Conservation (phyloP, 2,329 filamentous ascomycete species). For the Exophiala oligosperma region DNA sequence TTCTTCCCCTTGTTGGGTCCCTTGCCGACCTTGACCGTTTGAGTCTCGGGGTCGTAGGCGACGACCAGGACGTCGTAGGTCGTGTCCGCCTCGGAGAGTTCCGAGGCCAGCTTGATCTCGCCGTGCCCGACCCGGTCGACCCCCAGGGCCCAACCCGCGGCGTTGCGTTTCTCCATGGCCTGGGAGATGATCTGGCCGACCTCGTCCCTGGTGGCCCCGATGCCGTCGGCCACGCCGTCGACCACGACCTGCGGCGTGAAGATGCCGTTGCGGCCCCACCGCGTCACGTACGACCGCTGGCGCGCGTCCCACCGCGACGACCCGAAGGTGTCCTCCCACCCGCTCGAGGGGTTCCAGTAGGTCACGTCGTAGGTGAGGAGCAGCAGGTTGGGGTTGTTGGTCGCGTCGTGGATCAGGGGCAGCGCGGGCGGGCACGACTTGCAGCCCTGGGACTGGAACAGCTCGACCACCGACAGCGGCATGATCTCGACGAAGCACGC, state of each 20-base stretch:
- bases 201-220: slow-evolving; percentile 18
- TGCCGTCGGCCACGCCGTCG: slow-evolving; percentile 20
- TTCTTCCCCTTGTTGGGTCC: slow-evolving; percentile 25
- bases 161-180: slow-evolving; percentile 19
- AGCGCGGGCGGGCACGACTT: slow-evolving; percentile 23
- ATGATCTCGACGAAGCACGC: slow-evolving; percentile 25
- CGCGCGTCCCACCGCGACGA: slow-evolving; percentile 19
- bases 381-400: slow-evolving; percentile 21
- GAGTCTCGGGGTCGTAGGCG: slow-evolving; percentile 14
- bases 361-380: slow-evolving; percentile 26
- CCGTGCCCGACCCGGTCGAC: slow-evolving; percentile 19
- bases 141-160: slow-evolving; percentile 15
- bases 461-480: slow-evolving; percentile 24
- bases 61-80: slow-evolving; percentile 20
- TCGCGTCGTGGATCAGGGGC: slow-evolving; percentile 20
- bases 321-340: slow-evolving; percentile 25
- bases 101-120: slow-evolving; percentile 18
- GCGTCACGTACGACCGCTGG: slow-evolving; percentile 20
- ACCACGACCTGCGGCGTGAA: slow-evolving; percentile 25
- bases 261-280: slow-evolving; percentile 18
- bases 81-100: slow-evolving; percentile 16
- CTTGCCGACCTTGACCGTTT: slow-evolving; percentile 22
- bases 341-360: slow-evolving; percentile 22
- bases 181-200: slow-evolving; percentile 18
- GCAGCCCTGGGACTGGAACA: slow-evolving; percentile 26